phyloP scores from a whole-genome alignment of 202 grass and related monocot species.

The Saccharum hybrid region DNA sequence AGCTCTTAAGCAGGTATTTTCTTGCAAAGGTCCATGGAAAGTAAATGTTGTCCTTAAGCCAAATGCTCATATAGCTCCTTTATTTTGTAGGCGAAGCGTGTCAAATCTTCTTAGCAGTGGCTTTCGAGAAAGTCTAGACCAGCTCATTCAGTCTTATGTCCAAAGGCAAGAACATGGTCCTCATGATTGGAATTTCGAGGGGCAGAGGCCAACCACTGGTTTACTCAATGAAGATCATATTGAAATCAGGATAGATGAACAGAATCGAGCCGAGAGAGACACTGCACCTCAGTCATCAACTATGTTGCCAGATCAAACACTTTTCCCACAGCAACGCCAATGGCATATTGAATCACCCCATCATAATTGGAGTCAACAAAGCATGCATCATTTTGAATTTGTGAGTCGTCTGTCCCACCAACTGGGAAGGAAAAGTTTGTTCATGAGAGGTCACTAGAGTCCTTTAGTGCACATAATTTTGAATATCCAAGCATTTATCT shows the following conservation, averaged over 20 bases:
- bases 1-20: conserved; percentile 78
- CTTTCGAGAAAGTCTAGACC: conserved; percentile 79
- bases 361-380: conserved; percentile 58
- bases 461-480: neutral
- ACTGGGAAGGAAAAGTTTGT: neutral
- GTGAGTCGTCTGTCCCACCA: conserved; percentile 46
- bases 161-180: conserved; percentile 65
- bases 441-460: neutral
- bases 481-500: too few species aligned
- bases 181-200: conserved; percentile 58
- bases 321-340: conserved; percentile 41
- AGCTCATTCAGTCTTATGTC: conserved; percentile 81
- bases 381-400: conserved; percentile 53
- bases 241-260: conserved; percentile 34
- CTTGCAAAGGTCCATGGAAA: neutral
- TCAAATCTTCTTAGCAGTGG: conserved; percentile 90
- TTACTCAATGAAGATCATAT: conserved; percentile 40
- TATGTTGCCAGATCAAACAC: conserved; percentile 36
- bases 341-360: conserved; percentile 56
- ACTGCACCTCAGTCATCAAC: neutral
- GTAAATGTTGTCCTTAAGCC: neutral
- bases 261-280: conserved; percentile 24
- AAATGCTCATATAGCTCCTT: neutral
- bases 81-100: conserved; percentile 73
- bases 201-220: conserved; percentile 27